Evolutionary conservation across 768 basidiomycete genomes (phyloP), one percentile per base, ranked within the genome.

Genomic region (Pleurotus giganteus): DNA sequence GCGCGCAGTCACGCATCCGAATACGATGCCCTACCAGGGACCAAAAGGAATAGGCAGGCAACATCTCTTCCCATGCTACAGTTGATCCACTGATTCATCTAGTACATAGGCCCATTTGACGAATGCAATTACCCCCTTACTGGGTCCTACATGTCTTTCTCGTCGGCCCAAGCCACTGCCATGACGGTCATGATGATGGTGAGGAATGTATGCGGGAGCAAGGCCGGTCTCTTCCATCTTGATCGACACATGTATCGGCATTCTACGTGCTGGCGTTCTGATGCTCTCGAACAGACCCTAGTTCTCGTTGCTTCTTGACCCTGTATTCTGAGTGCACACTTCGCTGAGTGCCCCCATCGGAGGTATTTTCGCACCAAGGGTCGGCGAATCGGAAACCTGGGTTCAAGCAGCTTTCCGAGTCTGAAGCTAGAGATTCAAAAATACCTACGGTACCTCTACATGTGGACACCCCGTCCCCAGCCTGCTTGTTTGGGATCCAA

Each of bases 261-360:
- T 51, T 51, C 49, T 51, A 51, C 49, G 49, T 51, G 49, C 34
- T 51, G 49, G 49, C 49, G 49, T 51, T 51, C 34, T 37, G 34
- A 51, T 36, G 21, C 49, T 45, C 44, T 27, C 49, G 34, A 51
- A 13, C 34, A 51, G 34, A 51, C 34, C 34, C 49, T 51, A 37
- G 32, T 51, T 51, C 49, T 50, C 49, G 49, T 51, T 37, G 49
- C 49, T 51, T 51, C 49, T 37, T 37, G 49, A 51, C 34, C 34
- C 49, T 51, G 49, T 47, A 29, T 47, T 27, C 12, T n/a, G 46
- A 47, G 27, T 24, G 15, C 26, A 19, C 27, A 27, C 26, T 47
- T 47, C 46, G 46, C 46, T 47, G 46, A 47, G 46, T 47, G 46
- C 15, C 21, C n/a, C 27, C 46, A 41, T 3, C 46, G 27, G 46